Base-by-base conservation (phyloP, 495 filamentous ascomycete genomes). In the Neurospora sp. region DNA sequence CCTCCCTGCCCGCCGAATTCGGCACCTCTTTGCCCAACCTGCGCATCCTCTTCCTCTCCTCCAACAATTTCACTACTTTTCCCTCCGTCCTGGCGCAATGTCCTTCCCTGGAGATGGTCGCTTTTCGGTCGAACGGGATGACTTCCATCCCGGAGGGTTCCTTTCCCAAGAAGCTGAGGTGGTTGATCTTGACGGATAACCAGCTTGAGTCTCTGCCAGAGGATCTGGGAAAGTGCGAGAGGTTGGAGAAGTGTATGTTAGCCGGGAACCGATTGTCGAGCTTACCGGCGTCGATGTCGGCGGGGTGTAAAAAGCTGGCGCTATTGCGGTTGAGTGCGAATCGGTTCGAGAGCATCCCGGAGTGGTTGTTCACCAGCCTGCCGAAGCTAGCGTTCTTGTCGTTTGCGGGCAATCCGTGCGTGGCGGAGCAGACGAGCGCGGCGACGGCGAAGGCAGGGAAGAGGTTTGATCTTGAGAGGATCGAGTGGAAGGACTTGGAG, bases 181-280 rank as follows among this genome's bases (percentile, higher is more conserved):
- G 82, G 79, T 77, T 86, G n/a, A 84, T 85, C 70, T 76, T 87
- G 9, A 84, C 83, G 15, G 78, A 81, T 71, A 86, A 86, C n/a
- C n/a, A n/a, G n/a, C n/a, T n/a, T n/a, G n/a, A n/a, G n/a, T n/a
- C n/a, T n/a, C n/a, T n/a, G n/a, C n/a, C n/a, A n/a, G n/a, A 73
- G n/a, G 81, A 77, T 73, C 81, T 87, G 37, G 81, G 82, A 5
- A 73, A 75, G 28, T 86, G 84, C 72, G 70, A 73, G 21, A 76
- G 78, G 17, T 74, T 86, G 8, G 79, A 85, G 71, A 82, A 84
- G 71, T 83, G 83, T 73, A 82, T 85, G 81, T 72, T 86, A 8
- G 79, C 84, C 15, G 83, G 83, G 0, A 85, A 85, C 77, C 75
- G 72, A 11, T 75, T 85, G 34, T 73, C 69, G 1, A 28, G 69